These are phyloP conservation scores for Bisporella sp. DNA, from an alignment of 2,329 filamentous ascomycete species.

Conservation along the genomic window DNA sequence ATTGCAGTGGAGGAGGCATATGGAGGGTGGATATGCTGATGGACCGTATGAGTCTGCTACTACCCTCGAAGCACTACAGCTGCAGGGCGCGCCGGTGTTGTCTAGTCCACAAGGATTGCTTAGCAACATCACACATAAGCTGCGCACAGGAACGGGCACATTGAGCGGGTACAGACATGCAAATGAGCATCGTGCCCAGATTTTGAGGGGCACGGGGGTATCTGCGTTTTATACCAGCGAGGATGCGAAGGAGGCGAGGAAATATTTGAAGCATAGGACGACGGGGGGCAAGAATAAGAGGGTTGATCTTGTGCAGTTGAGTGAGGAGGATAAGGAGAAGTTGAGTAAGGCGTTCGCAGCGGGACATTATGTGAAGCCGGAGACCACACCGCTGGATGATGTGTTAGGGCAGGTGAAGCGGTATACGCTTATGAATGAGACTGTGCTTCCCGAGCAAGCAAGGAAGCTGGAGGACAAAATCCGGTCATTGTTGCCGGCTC, in stretches of 20 bases:
- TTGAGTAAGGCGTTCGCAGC: constrained; percentile 21
- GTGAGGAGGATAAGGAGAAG: constrained; percentile 12
- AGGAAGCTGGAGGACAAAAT: constrained; percentile 24
- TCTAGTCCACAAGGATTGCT: not conserved
- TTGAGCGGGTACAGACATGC: not conserved
- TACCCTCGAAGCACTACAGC: not conserved
- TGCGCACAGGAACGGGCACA: not conserved
- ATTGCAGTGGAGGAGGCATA: constrained; percentile 15
- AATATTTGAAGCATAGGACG: constrained; percentile 4
- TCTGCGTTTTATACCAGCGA: constrained; percentile 20
- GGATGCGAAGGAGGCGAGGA: constrained; percentile 14
- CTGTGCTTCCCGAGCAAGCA: constrained; percentile 23
- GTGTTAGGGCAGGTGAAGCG: constrained; percentile 17
- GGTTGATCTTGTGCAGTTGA: constrained; percentile 6
- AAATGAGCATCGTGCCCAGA: not conserved
- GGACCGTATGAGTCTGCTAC: not conserved
- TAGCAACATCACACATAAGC: not conserved
- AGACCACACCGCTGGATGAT: constrained; percentile 9
- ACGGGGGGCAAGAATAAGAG: not conserved
- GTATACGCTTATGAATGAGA: constrained; percentile 23
- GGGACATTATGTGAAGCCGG: constrained; percentile 19
- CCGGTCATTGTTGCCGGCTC: constrained; percentile 16
- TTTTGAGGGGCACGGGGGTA: not conserved
- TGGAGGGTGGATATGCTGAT: constrained; percentile 1
- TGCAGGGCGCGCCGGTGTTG: not conserved